phyloP scores from a whole-genome alignment of 805 yeast genomes.

The Candida pseudofarinosa region DNA sequence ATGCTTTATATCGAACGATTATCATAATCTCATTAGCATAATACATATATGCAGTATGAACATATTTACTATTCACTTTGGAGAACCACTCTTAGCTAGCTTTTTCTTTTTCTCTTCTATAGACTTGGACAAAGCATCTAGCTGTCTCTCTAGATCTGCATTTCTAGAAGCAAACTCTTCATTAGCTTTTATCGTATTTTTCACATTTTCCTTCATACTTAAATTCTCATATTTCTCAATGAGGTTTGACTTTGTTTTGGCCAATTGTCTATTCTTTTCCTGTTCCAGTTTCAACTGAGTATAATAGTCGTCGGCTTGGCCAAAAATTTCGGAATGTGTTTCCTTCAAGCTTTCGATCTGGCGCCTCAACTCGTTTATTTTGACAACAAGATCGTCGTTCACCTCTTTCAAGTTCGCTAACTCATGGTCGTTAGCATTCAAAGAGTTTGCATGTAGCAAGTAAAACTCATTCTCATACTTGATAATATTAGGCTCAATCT shows the following conservation, averaged over 20 bases:
- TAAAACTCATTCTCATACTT: slow-evolving; percentile 37
- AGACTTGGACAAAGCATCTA: slow-evolving; percentile 18
- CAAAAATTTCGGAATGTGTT: slow-evolving; percentile 34
- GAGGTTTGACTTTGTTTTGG: slow-evolving; percentile 11
- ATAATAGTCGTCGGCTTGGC: slow-evolving; percentile 27
- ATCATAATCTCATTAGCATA: background rate
- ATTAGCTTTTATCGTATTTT: slow-evolving; percentile 38
- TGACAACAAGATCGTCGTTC: slow-evolving; percentile 27
- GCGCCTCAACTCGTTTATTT: slow-evolving; percentile 21
- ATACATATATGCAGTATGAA: slow-evolving; percentile 4
- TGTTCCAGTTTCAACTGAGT: slow-evolving; percentile 17
- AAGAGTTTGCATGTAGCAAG: slow-evolving; percentile 33
- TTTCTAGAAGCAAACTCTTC: slow-evolving; percentile 33
- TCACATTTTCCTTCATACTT: slow-evolving; percentile 35
- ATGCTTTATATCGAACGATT: background rate
- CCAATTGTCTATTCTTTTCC: slow-evolving; percentile 15
- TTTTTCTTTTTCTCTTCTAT: slow-evolving; percentile 26
- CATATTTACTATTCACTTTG: background rate
- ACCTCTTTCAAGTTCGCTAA: slow-evolving; percentile 34
- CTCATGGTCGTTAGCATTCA: slow-evolving; percentile 35
- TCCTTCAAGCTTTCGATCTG: slow-evolving; percentile 26
- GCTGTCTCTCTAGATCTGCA: slow-evolving; percentile 30
- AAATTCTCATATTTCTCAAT: slow-evolving; percentile 24
- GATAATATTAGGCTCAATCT: slow-evolving; percentile 21
- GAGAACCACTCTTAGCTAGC: slow-evolving; percentile 11